Evolutionary conservation across 2,329 filamentous ascomycete species (phyloP).

Genomic region (Pseudocercospora musae): DNA sequence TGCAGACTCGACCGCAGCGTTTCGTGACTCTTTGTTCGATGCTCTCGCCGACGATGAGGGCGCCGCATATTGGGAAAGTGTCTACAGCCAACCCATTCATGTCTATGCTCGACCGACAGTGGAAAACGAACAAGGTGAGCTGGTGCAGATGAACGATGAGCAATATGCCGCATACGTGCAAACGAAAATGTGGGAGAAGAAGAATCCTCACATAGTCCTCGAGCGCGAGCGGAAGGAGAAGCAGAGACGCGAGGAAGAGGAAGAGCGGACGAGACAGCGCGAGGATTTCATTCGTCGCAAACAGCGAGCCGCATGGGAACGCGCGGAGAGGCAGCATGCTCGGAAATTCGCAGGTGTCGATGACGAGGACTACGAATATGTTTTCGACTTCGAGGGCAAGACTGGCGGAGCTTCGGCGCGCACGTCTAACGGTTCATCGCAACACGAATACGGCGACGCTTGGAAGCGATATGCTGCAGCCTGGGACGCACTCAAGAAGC

Average conservation of each 20-base stretch:
- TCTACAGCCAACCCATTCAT: constrained; percentile 96
- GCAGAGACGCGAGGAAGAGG: constrained; percentile 48
- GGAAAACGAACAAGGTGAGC: constrained; percentile 52
- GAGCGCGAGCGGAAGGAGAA: constrained; percentile 64
- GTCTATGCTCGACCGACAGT: constrained; percentile 67
- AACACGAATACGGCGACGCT: constrained; percentile 28
- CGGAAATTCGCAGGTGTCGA: constrained; percentile 35
- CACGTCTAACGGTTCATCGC: not conserved
- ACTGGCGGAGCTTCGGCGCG: constrained; percentile 11
- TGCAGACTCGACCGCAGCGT: constrained; percentile 70
- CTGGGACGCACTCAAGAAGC: constrained; percentile 32
- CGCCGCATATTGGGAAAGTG: constrained; percentile 87
- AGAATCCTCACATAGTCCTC: constrained; percentile 76
- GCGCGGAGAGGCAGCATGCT: constrained; percentile 35
- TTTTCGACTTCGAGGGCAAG: constrained; percentile 20
- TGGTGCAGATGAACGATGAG: constrained; percentile 88
- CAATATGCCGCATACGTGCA: constrained; percentile 86
- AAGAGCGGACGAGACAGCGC: constrained; percentile 34
- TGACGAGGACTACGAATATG: constrained; percentile 49
- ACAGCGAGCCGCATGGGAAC: constrained; percentile 36
- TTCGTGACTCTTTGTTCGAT: constrained; percentile 92
- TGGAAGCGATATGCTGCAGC: constrained; percentile 30
- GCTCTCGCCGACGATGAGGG: constrained; percentile 96
- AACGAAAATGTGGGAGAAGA: constrained; percentile 92
- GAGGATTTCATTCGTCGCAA: constrained; percentile 43